Conservation (phyloP, 805 yeast genomes). For the Yarrowia yakushimensis region DNA sequence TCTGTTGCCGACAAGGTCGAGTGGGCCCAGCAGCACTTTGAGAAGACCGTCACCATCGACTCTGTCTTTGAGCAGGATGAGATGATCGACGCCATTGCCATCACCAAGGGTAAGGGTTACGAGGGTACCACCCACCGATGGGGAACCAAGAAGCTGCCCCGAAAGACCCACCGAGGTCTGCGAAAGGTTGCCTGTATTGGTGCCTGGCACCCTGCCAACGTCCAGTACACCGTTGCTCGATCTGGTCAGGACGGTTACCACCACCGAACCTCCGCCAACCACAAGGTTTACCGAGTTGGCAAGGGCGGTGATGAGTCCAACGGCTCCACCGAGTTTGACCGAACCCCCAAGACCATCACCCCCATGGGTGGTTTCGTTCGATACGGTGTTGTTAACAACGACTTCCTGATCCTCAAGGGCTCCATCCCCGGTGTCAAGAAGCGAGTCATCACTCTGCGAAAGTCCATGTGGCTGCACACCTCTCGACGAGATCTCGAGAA, state of each 20-base stretch:
- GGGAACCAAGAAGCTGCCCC: conserved; percentile 99
- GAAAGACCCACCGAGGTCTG: conserved; percentile 99
- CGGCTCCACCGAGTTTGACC: conserved; percentile 97
- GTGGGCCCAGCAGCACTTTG: conserved; percentile 99
- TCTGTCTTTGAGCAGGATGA: conserved; percentile 98
- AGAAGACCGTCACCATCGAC: conserved; percentile 95
- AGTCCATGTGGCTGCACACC: conserved; percentile 95
- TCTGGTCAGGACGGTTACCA: conserved; percentile 99
- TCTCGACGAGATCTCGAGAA: conserved; percentile 96
- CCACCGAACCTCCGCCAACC: conserved; percentile 99
- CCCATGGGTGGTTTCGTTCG: conserved; percentile 99
- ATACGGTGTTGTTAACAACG: conserved; percentile 98
- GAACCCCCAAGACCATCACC: conserved; percentile 99
- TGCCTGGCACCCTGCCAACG: conserved; percentile 99
- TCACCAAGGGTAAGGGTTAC: conserved; percentile 99
- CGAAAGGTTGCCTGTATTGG: conserved; percentile 99
- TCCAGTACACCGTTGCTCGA: conserved; percentile 99
- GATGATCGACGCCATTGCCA: conserved; percentile 97
- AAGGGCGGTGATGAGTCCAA: conserved; percentile 89
- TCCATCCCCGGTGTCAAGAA: conserved; percentile 99
- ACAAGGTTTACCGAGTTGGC: conserved; percentile 99
- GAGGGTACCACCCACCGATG: conserved; percentile 99
- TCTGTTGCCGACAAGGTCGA: conserved; percentile 94
- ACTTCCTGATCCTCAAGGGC: conserved; percentile 96
- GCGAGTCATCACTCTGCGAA: conserved; percentile 99